A percentile compares a stretch with the other conserved stretches of the same genome.
phyloP scores from a whole-genome alignment of 345 rosid species.

The Acer campestre region DNA sequence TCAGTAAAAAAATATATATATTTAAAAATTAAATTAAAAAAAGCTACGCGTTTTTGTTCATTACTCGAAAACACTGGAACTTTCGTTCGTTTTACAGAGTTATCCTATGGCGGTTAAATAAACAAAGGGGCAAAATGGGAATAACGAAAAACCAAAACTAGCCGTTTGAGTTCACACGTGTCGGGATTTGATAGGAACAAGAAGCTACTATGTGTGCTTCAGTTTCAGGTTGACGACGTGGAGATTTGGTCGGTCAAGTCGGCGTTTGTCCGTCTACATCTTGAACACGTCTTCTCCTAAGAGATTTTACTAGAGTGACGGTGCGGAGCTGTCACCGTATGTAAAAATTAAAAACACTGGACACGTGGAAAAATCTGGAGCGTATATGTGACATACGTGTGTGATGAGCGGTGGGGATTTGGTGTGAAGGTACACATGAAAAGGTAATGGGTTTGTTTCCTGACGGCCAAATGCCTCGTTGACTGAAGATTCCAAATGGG shows the following conservation, averaged over 20 bases:
- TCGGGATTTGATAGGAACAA: background rate
- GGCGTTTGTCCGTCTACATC: slow-evolving; percentile 27
- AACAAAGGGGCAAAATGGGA: background rate
- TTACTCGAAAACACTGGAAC: slow-evolving; percentile 29
- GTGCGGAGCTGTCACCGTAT: background rate
- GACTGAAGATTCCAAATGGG: slow-evolving; percentile 27
- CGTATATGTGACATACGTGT: background rate
- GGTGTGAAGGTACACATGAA: background rate
- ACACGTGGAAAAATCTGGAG: background rate
- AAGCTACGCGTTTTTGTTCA: slow-evolving; percentile 25
- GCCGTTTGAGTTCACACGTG: slow-evolving; percentile 54
- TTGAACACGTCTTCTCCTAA: slow-evolving; percentile 2
- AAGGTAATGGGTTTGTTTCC: background rate
- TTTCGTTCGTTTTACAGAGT: slow-evolving; percentile 10
- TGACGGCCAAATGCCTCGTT: background rate
- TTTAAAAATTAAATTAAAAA: background rate
- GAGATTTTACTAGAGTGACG: background rate
- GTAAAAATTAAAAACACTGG: too few species aligned
- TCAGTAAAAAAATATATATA: background rate
- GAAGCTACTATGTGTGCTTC: slow-evolving; percentile 25
- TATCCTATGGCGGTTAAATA: slow-evolving; percentile 36
- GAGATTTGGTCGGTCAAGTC: slow-evolving; percentile 43
- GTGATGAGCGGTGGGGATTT: background rate
- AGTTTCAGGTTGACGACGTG: slow-evolving; percentile 35
- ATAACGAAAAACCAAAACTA: slow-evolving; percentile 18